These are phyloP conservation scores for Aspergillus biplanus DNA, from an alignment of 495 filamentous ascomycete genomes.

Conservation along the genomic window DNA sequence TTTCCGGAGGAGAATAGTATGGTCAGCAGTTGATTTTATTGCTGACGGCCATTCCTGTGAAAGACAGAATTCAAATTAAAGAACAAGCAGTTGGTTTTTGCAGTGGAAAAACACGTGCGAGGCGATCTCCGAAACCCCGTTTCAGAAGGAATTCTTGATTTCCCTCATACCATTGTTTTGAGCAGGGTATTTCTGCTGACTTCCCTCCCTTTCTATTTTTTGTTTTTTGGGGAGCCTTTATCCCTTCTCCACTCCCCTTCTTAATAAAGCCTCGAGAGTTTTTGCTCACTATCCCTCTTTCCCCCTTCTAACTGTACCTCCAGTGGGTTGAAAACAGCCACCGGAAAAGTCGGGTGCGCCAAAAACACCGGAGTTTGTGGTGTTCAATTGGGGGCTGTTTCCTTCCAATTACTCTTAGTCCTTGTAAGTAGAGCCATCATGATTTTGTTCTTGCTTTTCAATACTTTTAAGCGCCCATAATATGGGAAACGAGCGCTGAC, in stretches of 20 bases:
- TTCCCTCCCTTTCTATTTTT: constrained; percentile 4
- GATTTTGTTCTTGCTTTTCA: background rate
- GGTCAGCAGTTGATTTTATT: background rate
- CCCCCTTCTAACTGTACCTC: background rate
- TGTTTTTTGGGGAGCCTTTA: constrained; percentile 1
- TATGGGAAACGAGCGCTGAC: background rate
- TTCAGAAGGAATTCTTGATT: background rate
- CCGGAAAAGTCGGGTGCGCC: too few relatives aligned
- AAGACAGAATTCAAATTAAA: background rate
- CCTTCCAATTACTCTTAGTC: background rate
- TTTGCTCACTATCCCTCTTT: background rate
- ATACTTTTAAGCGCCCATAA: background rate
- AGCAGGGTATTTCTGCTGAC: constrained; percentile 18
- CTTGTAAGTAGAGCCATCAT: background rate
- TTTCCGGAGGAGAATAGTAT: background rate
- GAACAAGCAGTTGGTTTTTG: constrained; percentile 1
- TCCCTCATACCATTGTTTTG: constrained; percentile 11
- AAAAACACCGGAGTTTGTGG: too few relatives aligned
- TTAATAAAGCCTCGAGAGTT: background rate
- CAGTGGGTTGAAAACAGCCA: background rate
- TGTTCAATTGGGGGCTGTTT: too few relatives aligned
- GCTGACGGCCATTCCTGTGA: background rate
- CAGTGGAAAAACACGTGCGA: constrained; percentile 16
- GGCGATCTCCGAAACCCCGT: constrained; percentile 14
- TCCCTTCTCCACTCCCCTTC: background rate